Percentiles rank a stretch among this genome's conserved stretches.
Evolutionary conservation across 495 filamentous ascomycete genomes (phyloP).

Genomic region (Talaromyces trachyspermus): DNA sequence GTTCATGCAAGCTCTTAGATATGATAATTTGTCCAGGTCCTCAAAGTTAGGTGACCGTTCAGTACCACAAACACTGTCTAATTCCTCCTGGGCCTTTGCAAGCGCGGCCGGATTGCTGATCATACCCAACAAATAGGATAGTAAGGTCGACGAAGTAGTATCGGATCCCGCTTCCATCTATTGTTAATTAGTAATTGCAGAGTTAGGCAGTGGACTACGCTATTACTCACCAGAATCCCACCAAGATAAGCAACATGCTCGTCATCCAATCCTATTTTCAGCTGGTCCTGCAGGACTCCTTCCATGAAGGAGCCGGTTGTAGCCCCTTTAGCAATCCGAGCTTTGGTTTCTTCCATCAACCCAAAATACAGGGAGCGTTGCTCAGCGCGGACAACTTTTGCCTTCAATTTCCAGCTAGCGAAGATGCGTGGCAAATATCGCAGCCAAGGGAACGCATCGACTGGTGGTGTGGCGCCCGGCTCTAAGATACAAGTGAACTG

Average conservation of each 20-base stretch:
- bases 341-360: conserved; percentile 7
- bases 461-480: conserved; percentile 36
- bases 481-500: conserved; percentile 35
- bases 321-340: not conserved
- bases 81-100: conserved; percentile 40
- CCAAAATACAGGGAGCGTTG: conserved; percentile 29
- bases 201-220: not conserved
- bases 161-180: conserved; percentile 39
- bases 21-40: conserved; percentile 18
- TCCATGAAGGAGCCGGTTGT: conserved; percentile 33
- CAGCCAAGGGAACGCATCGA: conserved; percentile 36
- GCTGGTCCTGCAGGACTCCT: conserved; percentile 30
- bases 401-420: conserved; percentile 28
- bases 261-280: conserved; percentile 18
- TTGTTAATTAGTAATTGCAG: not conserved
- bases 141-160: conserved; percentile 20
- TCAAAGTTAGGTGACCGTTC: conserved; percentile 12
- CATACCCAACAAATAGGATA: not conserved
- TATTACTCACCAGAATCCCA: conserved; percentile 11
- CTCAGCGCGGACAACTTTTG: conserved; percentile 23
- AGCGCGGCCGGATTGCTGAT: conserved; percentile 9
- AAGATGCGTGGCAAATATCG: conserved; percentile 28
- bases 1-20: conserved; percentile 26
- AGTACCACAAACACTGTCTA: conserved; percentile 13
- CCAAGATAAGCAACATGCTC: conserved; percentile 28